Base-by-base conservation (phyloP, 1,284 basidiomycete genomes). In the Coniferiporia weirii region DNA sequence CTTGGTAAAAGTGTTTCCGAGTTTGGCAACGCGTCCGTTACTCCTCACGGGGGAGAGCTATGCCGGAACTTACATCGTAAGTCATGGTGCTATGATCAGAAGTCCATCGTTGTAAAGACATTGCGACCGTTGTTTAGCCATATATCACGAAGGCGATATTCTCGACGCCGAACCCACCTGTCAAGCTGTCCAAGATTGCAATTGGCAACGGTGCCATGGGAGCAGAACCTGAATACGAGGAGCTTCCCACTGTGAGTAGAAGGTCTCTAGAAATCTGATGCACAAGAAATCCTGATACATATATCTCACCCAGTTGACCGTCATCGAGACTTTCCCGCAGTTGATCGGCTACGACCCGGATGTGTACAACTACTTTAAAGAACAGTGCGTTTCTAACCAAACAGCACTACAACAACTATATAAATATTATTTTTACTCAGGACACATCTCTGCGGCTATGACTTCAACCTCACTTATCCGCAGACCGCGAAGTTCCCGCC, bases 71-170 rank as follows among this genome's bases (percentile, higher is more conserved):
- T 88, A 81, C 66, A 85, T 87, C 54, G 82, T 82, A 63, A 65
- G 80, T 34, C 47, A n/a, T 27, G 27, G 27, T 5, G 27, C 52
- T 40, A 9, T 5, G 19, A 9, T 32, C 46, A 19, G 10, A 15
- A 44, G 20, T 27, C 15, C n/a, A 19, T n/a, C 35, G 12, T 46
- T 32, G 9, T 40, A 15, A 15, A 7, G 38, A 40, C 38, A 3
- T 7, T 4, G 8, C 38, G 44, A 54, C 27, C 17, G 44, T 10
- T n/a, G 40, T 48, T 60, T 58, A 87, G 85, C 84, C 87, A n/a
- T 87, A 86, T 65, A 89, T 88, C 66, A 74, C 83, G 62, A 85
- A 89, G 70, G 73, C 84, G 9, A 85, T 87, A 66, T 87, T 89
- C 63, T 75, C 74, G 44, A 75, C 80, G 68, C 63, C 74, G 1